These are phyloP conservation scores for Mrakia gelida DNA, from an alignment of 768 basidiomycete genomes.

Conservation along the genomic window DNA sequence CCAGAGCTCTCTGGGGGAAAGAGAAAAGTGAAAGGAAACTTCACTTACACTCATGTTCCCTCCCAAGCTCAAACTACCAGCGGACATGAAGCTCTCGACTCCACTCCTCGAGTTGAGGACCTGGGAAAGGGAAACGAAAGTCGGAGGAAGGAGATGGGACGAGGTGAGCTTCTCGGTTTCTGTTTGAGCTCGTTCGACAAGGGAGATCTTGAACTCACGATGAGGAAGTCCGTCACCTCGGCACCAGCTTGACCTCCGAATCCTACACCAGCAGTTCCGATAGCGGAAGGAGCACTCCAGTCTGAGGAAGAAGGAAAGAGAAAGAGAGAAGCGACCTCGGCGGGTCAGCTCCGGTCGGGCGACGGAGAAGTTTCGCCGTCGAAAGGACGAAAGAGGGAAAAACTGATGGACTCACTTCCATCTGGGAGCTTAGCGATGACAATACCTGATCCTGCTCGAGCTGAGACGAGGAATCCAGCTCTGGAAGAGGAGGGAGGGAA, in stretches of 20 bases:
- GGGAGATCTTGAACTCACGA: too few species aligned
- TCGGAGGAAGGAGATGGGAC: neutral
- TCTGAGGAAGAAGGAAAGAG: constrained; percentile 47
- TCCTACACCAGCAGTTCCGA: constrained; percentile 70
- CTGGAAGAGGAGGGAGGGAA: constrained; percentile 47
- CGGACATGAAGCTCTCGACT: constrained; percentile 82
- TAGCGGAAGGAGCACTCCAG: constrained; percentile 93
- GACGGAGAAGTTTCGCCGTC: neutral
- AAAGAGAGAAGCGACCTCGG: neutral
- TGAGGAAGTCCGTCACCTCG: constrained; percentile 44
- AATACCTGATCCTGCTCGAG: constrained; percentile 76
- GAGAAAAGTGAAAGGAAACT: neutral
- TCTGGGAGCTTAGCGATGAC: constrained; percentile 79
- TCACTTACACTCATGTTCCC: constrained; percentile 74
- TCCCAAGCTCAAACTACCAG: constrained; percentile 82
- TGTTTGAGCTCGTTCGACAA: too few species aligned
- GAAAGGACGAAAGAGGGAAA: neutral
- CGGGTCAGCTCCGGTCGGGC: neutral
- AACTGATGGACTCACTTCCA: constrained; percentile 61
- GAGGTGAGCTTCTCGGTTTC: neutral
- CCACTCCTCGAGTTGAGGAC: constrained; percentile 66
- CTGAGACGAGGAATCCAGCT: constrained; percentile 59
- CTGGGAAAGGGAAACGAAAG: neutral
- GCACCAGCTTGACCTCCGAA: constrained; percentile 61
- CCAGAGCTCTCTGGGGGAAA: neutral